A percentile compares a stretch with the other conserved stretches of the same genome.
phyloP scores from a whole-genome alignment of 495 filamentous ascomycete genomes.

The Glarea lozoyensis region DNA sequence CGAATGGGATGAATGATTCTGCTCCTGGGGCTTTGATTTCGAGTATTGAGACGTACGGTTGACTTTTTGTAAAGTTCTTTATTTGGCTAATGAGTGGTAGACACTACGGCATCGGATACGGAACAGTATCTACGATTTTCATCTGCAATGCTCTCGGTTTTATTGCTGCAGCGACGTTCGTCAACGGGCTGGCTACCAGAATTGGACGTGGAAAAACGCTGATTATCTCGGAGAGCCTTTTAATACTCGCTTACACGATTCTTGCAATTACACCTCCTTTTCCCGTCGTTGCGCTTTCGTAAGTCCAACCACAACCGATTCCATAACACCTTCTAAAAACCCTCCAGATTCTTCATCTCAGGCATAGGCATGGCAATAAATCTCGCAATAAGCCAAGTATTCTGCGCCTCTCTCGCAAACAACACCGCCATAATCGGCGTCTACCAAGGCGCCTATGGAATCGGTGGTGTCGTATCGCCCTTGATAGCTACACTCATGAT shows the following conservation, averaged over 20 bases:
- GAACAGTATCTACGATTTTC: constrained; percentile 68
- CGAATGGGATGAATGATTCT: constrained; percentile 50
- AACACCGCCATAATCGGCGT: constrained; percentile 50
- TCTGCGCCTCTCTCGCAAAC: constrained; percentile 57
- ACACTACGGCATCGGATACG: constrained; percentile 61
- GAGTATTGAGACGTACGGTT: constrained; percentile 46
- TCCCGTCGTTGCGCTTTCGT: constrained; percentile 45
- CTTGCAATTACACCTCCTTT: constrained; percentile 60
- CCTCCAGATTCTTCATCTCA: constrained; percentile 49
- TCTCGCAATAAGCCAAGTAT: constrained; percentile 68
- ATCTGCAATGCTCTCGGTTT: constrained; percentile 70
- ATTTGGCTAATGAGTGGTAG: constrained; percentile 19
- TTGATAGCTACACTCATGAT: constrained; percentile 60
- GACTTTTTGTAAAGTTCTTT: neutral
- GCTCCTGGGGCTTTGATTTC: constrained; percentile 67
- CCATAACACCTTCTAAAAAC: neutral
- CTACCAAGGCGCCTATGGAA: constrained; percentile 63
- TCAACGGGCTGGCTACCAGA: constrained; percentile 42
- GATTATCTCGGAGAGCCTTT: constrained; percentile 43
- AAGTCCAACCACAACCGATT: neutral
- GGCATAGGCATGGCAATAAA: constrained; percentile 59
- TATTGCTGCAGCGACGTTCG: constrained; percentile 57
- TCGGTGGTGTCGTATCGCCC: constrained; percentile 62
- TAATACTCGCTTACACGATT: constrained; percentile 45
- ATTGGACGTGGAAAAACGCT: constrained; percentile 56